Evolutionary conservation across 257 asterid species (phyloP).

Genomic region (Solanum bulbocastanum): DNA sequence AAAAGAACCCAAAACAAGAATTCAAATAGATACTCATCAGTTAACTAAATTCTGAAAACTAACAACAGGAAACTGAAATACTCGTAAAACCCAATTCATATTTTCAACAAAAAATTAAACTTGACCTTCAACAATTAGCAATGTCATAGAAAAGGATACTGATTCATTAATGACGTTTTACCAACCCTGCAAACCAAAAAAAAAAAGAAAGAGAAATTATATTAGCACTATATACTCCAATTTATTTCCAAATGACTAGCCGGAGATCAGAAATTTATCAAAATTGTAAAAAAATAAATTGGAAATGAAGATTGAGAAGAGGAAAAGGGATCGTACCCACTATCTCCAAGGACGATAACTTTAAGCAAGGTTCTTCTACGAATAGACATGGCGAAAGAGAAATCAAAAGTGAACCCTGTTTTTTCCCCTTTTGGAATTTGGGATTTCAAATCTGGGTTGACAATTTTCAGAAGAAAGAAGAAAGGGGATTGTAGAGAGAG

Average conservation of each 20-base stretch:
- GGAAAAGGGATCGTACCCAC: slow-evolving; percentile 51
- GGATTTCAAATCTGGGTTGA: slow-evolving; percentile 1
- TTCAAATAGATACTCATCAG: neutral
- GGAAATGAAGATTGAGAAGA: neutral
- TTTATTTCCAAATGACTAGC: neutral
- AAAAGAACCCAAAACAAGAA: neutral
- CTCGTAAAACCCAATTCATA: neutral
- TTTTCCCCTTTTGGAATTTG: neutral
- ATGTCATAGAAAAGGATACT: slow-evolving; percentile 49
- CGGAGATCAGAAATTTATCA: neutral
- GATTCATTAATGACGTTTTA: slow-evolving; percentile 97
- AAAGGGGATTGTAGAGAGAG: neutral
- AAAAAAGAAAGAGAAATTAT: neutral
- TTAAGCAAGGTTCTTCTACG: slow-evolving; percentile 93
- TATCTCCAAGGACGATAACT: slow-evolving; percentile 97
- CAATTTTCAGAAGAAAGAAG: slow-evolving; percentile 3
- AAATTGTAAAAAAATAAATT: neutral
- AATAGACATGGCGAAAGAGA: slow-evolving; percentile 51
- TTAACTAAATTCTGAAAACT: neutral
- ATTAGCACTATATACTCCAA: neutral
- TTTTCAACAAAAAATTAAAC: neutral
- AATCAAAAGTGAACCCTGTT: neutral
- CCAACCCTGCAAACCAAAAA: slow-evolving; percentile 64
- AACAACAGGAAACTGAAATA: neutral
- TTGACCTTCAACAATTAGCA: neutral